These are phyloP conservation scores for Hypoxylon sp. DNA, from an alignment of 2,329 filamentous ascomycete species.

Conservation along the genomic window DNA sequence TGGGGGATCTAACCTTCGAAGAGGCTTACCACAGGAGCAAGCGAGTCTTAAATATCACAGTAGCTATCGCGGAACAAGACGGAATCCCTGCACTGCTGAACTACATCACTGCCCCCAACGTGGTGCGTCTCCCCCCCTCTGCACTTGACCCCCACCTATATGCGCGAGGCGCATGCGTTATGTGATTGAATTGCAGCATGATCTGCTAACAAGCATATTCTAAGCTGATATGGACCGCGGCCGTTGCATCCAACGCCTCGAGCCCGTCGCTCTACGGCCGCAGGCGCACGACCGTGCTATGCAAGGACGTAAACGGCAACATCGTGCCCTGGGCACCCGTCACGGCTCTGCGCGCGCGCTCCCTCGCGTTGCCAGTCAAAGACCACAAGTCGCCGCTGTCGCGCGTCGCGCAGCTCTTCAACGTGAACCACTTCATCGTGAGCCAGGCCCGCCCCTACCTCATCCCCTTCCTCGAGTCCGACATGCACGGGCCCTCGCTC, in stretches of 20 bases:
- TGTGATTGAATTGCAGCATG: background rate
- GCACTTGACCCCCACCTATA: constrained; percentile 1
- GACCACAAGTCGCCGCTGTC: constrained; percentile 76
- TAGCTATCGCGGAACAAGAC: constrained; percentile 80
- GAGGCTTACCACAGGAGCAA: constrained; percentile 91
- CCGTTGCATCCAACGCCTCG: constrained; percentile 80
- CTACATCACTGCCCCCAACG: constrained; percentile 92
- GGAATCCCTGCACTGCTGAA: constrained; percentile 90
- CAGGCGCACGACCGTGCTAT: constrained; percentile 76
- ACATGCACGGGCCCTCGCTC: constrained; percentile 81
- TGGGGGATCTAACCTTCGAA: constrained; percentile 92
- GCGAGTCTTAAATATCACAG: constrained; percentile 90
- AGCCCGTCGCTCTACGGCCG: constrained; percentile 76
- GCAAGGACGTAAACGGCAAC: constrained; percentile 80
- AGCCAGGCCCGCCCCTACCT: constrained; percentile 93
- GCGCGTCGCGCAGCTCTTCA: constrained; percentile 86
- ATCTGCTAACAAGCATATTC: constrained; percentile 38
- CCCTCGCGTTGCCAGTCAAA: constrained; percentile 71
- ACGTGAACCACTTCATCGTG: constrained; percentile 95
- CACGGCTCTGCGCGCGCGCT: constrained; percentile 78
- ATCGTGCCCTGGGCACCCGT: constrained; percentile 81
- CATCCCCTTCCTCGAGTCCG: constrained; percentile 85
- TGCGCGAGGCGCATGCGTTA: background rate
- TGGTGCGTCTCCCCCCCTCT: constrained; percentile 74
- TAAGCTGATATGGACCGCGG: constrained; percentile 84